Conservation (phyloP, 2,329 filamentous ascomycete species). For the Fusarium sp. region DNA sequence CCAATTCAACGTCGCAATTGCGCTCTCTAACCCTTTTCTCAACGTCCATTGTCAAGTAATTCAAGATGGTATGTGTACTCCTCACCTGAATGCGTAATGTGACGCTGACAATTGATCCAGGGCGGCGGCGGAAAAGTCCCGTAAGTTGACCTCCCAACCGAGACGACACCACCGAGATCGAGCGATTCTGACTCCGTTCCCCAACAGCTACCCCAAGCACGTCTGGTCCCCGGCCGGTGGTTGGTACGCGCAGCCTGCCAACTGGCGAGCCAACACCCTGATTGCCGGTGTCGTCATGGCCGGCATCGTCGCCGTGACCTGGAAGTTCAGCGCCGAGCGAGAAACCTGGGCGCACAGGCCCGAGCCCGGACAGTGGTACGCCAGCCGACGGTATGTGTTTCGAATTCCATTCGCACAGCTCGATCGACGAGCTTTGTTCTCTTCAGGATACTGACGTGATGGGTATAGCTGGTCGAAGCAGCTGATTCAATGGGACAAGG, state of each 20-base stretch:
- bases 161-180: slow-evolving; percentile 21
- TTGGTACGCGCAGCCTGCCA: slow-evolving; percentile 93
- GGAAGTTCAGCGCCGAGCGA: slow-evolving; percentile 75
- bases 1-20: slow-evolving; percentile 45
- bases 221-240: slow-evolving; percentile 98
- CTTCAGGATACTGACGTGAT: slow-evolving; percentile 32
- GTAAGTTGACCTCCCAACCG: slow-evolving; percentile 53
- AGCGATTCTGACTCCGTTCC: slow-evolving; percentile 25
- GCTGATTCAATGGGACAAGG: slow-evolving; percentile 55
- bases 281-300: slow-evolving; percentile 73
- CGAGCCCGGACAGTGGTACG: slow-evolving; percentile 78
- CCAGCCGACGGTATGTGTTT: slow-evolving; percentile 82
- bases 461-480: slow-evolving; percentile 56
- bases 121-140: slow-evolving; percentile 76
- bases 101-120: slow-evolving; percentile 58
- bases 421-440: background rate
- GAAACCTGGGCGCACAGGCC: slow-evolving; percentile 79
- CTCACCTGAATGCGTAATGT: background rate
- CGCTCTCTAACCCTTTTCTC: slow-evolving; percentile 38
- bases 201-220: slow-evolving; percentile 88
- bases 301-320: slow-evolving; percentile 72
- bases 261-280: slow-evolving; percentile 93
- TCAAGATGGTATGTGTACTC: slow-evolving; percentile 63
- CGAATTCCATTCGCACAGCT: background rate
- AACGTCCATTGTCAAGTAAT: slow-evolving; percentile 49